Evolutionary conservation across 345 rosid species (phyloP).

Genomic region (Alliaria petiolata): DNA sequence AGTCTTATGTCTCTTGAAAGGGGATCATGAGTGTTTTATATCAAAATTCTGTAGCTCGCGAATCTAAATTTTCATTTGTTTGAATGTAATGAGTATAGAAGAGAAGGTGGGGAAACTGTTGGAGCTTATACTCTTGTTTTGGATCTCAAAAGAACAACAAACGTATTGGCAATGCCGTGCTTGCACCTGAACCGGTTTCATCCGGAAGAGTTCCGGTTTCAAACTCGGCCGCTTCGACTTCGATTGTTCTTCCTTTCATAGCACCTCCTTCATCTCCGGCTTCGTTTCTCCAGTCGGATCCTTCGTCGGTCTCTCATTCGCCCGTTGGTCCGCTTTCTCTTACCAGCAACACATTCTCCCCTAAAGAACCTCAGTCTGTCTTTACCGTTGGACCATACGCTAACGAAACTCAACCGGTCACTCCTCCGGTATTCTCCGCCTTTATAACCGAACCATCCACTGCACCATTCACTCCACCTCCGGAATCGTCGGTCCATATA

Average conservation of each 20-base stretch:
- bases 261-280: constrained; percentile 98
- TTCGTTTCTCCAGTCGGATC: constrained; percentile 79
- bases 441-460: constrained; percentile 89
- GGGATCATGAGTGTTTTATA: not conserved
- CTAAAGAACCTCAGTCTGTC: constrained; percentile 64
- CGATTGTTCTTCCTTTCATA: constrained; percentile 58
- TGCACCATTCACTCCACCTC: constrained; percentile 90
- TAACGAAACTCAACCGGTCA: constrained; percentile 87
- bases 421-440: constrained; percentile 95
- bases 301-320: constrained; percentile 76
- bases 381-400: constrained; percentile 89
- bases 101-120: constrained; percentile 87
- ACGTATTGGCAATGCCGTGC: constrained; percentile 78
- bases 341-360: constrained; percentile 53
- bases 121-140: constrained; percentile 74
- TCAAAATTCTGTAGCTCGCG: not conserved
- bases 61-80: not conserved
- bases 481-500: constrained; percentile 73
- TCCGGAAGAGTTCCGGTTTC: constrained; percentile 40
- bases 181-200: constrained; percentile 58
- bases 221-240: constrained; percentile 43
- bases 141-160: constrained; percentile 69
- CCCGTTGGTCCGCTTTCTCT: constrained; percentile 65
- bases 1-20: not conserved
- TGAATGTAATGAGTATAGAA: constrained; percentile 44